phyloP scores from a whole-genome alignment of 352 stramenopile species.

The Peronospora destructor region DNA sequence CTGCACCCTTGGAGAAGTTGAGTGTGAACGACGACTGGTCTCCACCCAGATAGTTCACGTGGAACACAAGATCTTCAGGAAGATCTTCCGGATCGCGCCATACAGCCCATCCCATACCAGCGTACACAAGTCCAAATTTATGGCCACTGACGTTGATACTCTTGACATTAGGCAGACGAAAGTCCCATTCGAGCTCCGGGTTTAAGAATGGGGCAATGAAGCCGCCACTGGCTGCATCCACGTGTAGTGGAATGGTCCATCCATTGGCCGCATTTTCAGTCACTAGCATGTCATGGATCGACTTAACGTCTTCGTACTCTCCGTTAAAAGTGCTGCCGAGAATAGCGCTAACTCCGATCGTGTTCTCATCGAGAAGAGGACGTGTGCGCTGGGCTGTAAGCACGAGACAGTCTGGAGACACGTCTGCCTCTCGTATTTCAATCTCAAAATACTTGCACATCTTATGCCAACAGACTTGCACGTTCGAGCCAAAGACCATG shows the following conservation, averaged over 20 bases:
- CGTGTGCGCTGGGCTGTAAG: slow-evolving; percentile 75
- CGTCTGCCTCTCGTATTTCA: slow-evolving; percentile 81
- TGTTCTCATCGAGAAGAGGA: slow-evolving; percentile 87
- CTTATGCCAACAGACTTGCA: slow-evolving; percentile 92
- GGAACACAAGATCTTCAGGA: slow-evolving; percentile 84
- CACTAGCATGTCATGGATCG: slow-evolving; percentile 84
- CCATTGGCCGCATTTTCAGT: slow-evolving; percentile 79
- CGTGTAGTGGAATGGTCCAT: slow-evolving; percentile 85
- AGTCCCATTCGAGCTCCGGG: slow-evolving; percentile 87
- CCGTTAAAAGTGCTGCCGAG: slow-evolving; percentile 90
- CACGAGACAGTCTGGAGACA: slow-evolving; percentile 80
- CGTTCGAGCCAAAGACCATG: slow-evolving; percentile 90
- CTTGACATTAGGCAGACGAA: slow-evolving; percentile 86
- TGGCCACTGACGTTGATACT: slow-evolving; percentile 92
- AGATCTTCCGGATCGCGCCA: slow-evolving; percentile 82
- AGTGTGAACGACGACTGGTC: slow-evolving; percentile 90
- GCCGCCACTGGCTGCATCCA: slow-evolving; percentile 87
- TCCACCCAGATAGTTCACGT: slow-evolving; percentile 89
- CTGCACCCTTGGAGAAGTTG: slow-evolving; percentile 90
- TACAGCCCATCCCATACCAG: slow-evolving; percentile 89
- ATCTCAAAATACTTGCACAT: slow-evolving; percentile 93
- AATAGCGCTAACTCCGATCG: slow-evolving; percentile 88
- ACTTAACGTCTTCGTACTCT: slow-evolving; percentile 89
- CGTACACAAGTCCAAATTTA: slow-evolving; percentile 91
- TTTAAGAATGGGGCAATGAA: slow-evolving; percentile 90